A percentile compares a stretch with the other conserved stretches of the same genome.
phyloP scores from a whole-genome alignment of 306 rosid species.

The Prunus mongolica region DNA sequence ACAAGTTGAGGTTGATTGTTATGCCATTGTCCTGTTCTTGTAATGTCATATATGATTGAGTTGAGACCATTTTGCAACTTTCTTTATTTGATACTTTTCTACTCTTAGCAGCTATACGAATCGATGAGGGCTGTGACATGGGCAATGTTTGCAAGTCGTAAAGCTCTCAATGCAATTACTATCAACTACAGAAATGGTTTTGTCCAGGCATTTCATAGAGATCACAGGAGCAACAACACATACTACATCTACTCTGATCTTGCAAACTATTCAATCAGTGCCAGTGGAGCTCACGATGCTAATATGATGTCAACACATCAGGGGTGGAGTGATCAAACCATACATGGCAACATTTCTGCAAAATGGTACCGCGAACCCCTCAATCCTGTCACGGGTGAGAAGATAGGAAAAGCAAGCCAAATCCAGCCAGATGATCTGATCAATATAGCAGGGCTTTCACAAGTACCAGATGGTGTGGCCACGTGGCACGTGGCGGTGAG shows the following conservation, averaged over 20 bases:
- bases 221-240: constrained; percentile 76
- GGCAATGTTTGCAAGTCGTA: constrained; percentile 83
- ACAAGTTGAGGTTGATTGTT: constrained; percentile 78
- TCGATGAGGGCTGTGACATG: constrained; percentile 86
- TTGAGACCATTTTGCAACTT: not conserved
- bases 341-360: constrained; percentile 74
- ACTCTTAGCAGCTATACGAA: constrained; percentile 78
- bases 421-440: constrained; percentile 89
- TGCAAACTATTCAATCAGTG: constrained; percentile 74
- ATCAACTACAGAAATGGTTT: constrained; percentile 88
- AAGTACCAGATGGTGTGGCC: constrained; percentile 94
- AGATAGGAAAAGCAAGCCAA: constrained; percentile 79
- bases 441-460: constrained; percentile 78
- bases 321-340: constrained; percentile 59
- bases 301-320: constrained; percentile 41
- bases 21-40: not conserved
- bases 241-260: constrained; percentile 90
- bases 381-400: constrained; percentile 79
- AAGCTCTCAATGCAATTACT: constrained; percentile 90
- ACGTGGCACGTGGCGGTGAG: constrained; percentile 98
- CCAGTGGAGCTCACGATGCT: constrained; percentile 27
- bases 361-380: constrained; percentile 93
- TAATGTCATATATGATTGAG: constrained; percentile 1
- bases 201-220: constrained; percentile 96
- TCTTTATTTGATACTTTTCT: constrained; percentile 22